Base-by-base conservation (phyloP, 345 rosid genomes). In the Lagerstroemia speciosa region DNA sequence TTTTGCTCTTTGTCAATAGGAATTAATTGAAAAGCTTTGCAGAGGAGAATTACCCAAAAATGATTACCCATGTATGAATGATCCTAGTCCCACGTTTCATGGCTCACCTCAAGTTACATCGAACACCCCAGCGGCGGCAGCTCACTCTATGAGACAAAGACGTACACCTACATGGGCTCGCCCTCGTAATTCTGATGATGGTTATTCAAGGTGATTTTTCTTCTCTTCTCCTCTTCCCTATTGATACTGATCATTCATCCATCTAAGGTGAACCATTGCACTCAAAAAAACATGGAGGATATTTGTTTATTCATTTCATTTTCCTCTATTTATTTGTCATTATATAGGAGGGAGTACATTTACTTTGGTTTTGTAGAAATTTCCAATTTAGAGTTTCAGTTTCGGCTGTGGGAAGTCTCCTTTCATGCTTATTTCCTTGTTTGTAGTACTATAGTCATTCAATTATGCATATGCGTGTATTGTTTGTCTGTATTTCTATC, bases 101-200 rank as follows among this genome's bases (percentile, higher is more conserved):
- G 89, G 89, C 64, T 81, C 90, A 65, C 75, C 85, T 34, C 86
- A 58, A 9, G 62, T 87, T 67, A 40, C n/a, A n/a, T n/a, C n/a
- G n/a, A n/a, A 70, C 66, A 71, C 69, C 64, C 78, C 81, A 27
- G 69, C 77, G 72, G 85, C 88, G 41, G 85, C 80, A 66, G 91
- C 89, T 76, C 98, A 88, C 80, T 90, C 98, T 30, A 90, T 87
- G 93, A 87, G 99, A 86, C 90, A 97, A 27, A 85, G 89, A 77
- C 84, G 96, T 71, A 87, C 94, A 45, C 78, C 99, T 7, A 95
- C 97, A 22, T 81, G 82, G 78, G 83, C 87, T 62, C 76, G 75
- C 38, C 77, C 75, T 61, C 75, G 79, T 26, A 69, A 71, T 43
- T 79, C 98, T 70, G 95, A 95, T 72, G 98, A 87, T 76, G 97